These are phyloP conservation scores for Nicotiana obtusifolia DNA, from an alignment of 257 asterid species.

Conservation along the genomic window DNA sequence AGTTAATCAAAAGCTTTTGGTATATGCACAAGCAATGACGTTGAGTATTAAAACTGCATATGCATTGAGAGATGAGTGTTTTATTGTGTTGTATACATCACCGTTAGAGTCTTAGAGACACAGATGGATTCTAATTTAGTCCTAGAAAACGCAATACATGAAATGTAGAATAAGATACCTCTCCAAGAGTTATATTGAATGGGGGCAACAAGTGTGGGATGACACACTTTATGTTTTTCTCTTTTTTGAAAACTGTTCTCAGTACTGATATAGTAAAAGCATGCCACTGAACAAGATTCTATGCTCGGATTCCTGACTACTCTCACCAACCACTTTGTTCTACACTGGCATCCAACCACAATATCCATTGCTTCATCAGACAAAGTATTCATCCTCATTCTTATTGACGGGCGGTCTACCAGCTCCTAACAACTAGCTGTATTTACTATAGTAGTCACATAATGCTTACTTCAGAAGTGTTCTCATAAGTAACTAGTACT, in stretches of 20 bases:
- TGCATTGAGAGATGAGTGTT: not conserved
- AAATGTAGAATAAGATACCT: not conserved
- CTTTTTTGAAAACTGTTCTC: not conserved
- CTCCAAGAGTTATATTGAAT: not conserved
- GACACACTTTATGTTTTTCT: not conserved
- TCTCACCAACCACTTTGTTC: not conserved
- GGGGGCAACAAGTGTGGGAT: not conserved
- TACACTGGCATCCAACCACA: not conserved
- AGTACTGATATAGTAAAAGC: not conserved
- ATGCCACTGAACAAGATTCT: not conserved
- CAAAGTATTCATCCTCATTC: not conserved
- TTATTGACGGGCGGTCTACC: not conserved
- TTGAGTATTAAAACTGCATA: not conserved
- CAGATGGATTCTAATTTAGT: not conserved
- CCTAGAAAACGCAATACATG: not conserved
- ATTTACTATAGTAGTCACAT: not conserved
- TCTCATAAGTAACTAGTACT: not conserved
- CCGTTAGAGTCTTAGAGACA: not conserved
- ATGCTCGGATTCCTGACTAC: not conserved
- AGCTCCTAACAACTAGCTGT: not conserved
- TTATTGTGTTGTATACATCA: not conserved
- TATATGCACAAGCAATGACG: not conserved
- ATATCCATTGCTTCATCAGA: not conserved
- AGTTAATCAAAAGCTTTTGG: slow-evolving; percentile 1
- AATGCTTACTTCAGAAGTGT: not conserved